Evolutionary conservation across 2,329 filamentous ascomycete species (phyloP), one percentile per base, ranked within the genome.

Genomic region (Colletotrichum somersetense): DNA sequence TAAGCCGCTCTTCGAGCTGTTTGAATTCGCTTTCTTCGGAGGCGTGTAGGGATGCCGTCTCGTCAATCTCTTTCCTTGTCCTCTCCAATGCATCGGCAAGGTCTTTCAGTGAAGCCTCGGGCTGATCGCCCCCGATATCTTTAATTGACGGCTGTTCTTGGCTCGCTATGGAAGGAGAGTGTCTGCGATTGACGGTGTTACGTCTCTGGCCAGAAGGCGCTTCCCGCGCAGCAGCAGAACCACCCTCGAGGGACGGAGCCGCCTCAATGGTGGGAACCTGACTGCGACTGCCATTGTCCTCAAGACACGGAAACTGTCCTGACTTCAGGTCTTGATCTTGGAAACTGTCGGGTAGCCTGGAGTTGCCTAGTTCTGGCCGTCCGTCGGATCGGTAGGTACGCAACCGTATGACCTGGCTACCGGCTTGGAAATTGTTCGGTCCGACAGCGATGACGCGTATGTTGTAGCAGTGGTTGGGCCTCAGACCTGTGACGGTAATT

Each of bases 391-490:
- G 88, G 80, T 89, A 91, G 58, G 96, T 98, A 76, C 93, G 90
- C 66, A 99, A 86, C 66, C 96, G 92, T 74, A 98, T 91, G 48
- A 97, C 90, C 6, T 91, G 88, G 80, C 96, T 98, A 48, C 94
- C 93, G 0, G 95, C 94, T 79, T 97, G 94, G 77, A 98, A 98
- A 81, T 96, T 97, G 76, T 95, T 94, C 40, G 92, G 90, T 61
- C 96, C 97, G 66, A 98, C 92, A 50, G 96, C 94, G 76, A 98
- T 93, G 66, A 98, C 94, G 72, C 96, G 92, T 38, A 99, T 91
- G 75, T 97, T 97, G 83, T 98, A 98, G 78, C 95, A 97, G 77
- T 93, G 93, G 75, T 92, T 91, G 0, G 96, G 95, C 77, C 92
- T 91, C 10, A 99, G 86, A 50, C 95, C 94, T 42, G 93, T 95